Evolutionary conservation across 495 filamentous ascomycete genomes (phyloP).

Genomic region (Tuber microsphaerosporum): DNA sequence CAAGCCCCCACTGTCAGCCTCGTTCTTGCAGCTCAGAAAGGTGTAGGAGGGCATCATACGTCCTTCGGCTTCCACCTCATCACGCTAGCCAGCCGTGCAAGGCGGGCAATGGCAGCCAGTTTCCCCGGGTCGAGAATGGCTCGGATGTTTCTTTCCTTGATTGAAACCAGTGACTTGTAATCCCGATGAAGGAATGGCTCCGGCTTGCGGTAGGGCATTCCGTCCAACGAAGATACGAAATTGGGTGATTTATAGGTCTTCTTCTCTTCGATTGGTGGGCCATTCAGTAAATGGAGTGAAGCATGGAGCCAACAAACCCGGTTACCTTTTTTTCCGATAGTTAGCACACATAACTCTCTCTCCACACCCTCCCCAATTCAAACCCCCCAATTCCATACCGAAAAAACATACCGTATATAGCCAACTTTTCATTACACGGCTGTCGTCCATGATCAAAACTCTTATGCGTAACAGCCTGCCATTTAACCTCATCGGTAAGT

Average conservation of each 20-base stretch:
- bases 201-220: conserved; percentile 50
- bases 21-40: neutral
- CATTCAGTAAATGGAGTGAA: conserved; percentile 60
- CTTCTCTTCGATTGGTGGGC: conserved; percentile 9
- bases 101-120: conserved; percentile 57
- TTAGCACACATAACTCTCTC: conserved; percentile 23
- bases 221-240: conserved; percentile 9
- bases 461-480: conserved; percentile 96
- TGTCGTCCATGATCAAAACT: conserved; percentile 92
- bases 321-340: conserved; percentile 53
- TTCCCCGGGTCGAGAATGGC: conserved; percentile 54
- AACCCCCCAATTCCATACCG: neutral
- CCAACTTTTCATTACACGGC: conserved; percentile 88
- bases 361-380: conserved; percentile 6
- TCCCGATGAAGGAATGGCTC: conserved; percentile 66
- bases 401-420: conserved; percentile 66
- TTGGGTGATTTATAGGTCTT: neutral
- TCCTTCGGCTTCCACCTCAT: conserved; percentile 79
- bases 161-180: conserved; percentile 62
- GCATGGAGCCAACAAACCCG: conserved; percentile 73
- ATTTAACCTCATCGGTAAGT: conserved; percentile 85
- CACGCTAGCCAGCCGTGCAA: conserved; percentile 64
- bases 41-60: conserved; percentile 48
- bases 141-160: conserved; percentile 52
- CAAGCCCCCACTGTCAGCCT: conserved; percentile 9